Evolutionary conservation across 306 rosid genomes (phyloP).

Genomic region (Rosa multiflora): DNA sequence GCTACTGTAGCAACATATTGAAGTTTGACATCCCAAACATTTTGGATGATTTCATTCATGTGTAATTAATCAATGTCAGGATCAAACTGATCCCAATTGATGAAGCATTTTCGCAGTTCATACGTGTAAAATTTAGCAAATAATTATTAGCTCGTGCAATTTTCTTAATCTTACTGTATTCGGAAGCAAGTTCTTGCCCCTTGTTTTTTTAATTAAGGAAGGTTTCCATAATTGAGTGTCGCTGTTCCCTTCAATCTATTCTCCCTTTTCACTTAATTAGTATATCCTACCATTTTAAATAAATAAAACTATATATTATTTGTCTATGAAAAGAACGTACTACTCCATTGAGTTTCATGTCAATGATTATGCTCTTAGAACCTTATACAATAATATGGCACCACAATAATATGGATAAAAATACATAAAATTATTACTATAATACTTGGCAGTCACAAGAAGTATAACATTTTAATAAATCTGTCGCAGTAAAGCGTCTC

Average conservation of each 20-base stretch:
- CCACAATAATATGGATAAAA: neutral
- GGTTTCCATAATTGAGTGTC: slow-evolving; percentile 42
- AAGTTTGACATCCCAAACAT: slow-evolving; percentile 63
- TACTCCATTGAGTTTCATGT: neutral
- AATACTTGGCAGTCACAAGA: slow-evolving; percentile 7
- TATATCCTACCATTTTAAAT: neutral
- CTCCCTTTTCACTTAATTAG: neutral
- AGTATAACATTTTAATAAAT: slow-evolving; percentile 11
- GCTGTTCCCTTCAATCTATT: slow-evolving; percentile 3
- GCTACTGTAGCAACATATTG: slow-evolving; percentile 63
- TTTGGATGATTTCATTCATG: slow-evolving; percentile 60
- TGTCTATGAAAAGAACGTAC: neutral
- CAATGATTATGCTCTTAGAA: neutral
- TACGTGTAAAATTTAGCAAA: slow-evolving; percentile 39
- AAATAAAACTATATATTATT: neutral
- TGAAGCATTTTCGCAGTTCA: slow-evolving; percentile 20
- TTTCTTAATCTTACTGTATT: slow-evolving; percentile 26
- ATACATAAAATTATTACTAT: neutral
- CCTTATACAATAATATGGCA: neutral
- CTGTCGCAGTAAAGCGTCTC: neutral
- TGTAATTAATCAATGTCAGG: slow-evolving; percentile 23
- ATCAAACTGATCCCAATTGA: slow-evolving; percentile 13
- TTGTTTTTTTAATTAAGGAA: slow-evolving; percentile 11
- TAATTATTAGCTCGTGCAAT: slow-evolving; percentile 28
- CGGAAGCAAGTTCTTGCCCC: slow-evolving; percentile 19